Base-by-base conservation (phyloP, 2,329 filamentous ascomycete genomes). In the Fusarium sp. region DNA sequence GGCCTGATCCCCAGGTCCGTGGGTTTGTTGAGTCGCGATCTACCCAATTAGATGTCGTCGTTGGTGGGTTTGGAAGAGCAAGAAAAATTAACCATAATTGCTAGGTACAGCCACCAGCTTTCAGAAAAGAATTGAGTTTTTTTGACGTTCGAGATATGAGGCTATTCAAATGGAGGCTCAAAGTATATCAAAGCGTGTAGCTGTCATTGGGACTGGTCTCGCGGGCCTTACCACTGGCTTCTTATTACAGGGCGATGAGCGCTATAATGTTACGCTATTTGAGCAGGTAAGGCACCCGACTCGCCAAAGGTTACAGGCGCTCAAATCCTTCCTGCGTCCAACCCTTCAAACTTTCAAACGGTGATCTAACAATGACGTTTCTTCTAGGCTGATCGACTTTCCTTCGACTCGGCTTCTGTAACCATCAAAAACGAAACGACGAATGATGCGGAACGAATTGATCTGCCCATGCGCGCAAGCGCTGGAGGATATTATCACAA, bases 401-500 rank as follows among this genome's bases (percentile, higher is more conserved):
- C 81, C 0, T 79, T 83, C 49, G 80, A 81, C 62, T 76, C 78
- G 10, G 79, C 80, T 2, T 83, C 81, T 2, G 77, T 82, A 10
- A 74, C 80, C 1, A 62, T 83, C 42, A 70, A 71, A 13, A 76
- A 82, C 55, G 72, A 74, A 9, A 66, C 56, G 11, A 77, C 76
- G 9, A 76, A 75, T 44, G 18, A 57, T 3, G 66, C 69, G 10
- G 81, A 82, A 65, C 77, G 79, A 12, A 73, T 83, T 34, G 80
- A 83, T 55, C 57, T 83, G 7, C 81, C 81, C 7, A 80, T 80
- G 77, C 80, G 81, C 27, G 78, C 79, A 6, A 76, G 74, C 57
- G 77, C 78, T 1, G 77, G 74, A 10, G 80, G 81, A 22, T 90
- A 86, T 75, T 89, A 90, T 72, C 74, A 77, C 48, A 87, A 88